Base-by-base conservation (phyloP, 768 basidiomycete species). In the Infundibulicybe gibba region DNA sequence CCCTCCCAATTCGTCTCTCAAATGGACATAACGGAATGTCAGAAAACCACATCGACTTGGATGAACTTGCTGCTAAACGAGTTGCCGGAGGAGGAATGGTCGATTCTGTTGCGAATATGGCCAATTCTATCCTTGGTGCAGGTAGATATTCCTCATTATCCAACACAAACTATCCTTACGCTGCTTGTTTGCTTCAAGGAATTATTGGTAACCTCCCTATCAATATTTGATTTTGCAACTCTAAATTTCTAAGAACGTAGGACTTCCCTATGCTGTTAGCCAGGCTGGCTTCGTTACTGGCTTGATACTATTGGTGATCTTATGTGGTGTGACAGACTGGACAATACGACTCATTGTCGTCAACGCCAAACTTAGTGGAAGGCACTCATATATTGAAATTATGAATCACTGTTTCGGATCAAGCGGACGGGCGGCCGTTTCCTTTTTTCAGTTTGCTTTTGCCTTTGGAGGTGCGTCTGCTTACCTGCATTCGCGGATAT, bases 401-500 rank as follows among this genome's bases (percentile, higher is more conserved):
- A 95, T 97, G 94, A 74, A 89, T 61, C 86, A 83, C 43, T 94
- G 90, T 65, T 99, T 94, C 64, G 97, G 97, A 6, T 64, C 80
- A 11, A 85, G 83, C 44, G 97, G 97, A n/a, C 81, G 92, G 43
- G 90, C 91, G 2, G 90, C 91, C 0, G 91, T 97, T 14, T 95
- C 94, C 0, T 86, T 97, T 63, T 98, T 99, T 61, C 97, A 98
- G 62, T 98, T 99, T 61, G 75, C 93, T 3, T 98, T 99, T 61
- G 97, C 97, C 6, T 97, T 97, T 54, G 97, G 97, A 57, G 94
- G 93, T 85, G 58, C 44, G 80, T 63, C 21, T 25, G 4, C 41
- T 19, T 25, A 19, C 15, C 20, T 25, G 43, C 21, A 15, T 12
- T 2, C 15, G 37, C 20, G 20, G 41, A 30, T 32, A 5, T 16